Evolutionary conservation across 2,329 filamentous ascomycete genomes (phyloP).

Genomic region (Beauveria sp.): DNA sequence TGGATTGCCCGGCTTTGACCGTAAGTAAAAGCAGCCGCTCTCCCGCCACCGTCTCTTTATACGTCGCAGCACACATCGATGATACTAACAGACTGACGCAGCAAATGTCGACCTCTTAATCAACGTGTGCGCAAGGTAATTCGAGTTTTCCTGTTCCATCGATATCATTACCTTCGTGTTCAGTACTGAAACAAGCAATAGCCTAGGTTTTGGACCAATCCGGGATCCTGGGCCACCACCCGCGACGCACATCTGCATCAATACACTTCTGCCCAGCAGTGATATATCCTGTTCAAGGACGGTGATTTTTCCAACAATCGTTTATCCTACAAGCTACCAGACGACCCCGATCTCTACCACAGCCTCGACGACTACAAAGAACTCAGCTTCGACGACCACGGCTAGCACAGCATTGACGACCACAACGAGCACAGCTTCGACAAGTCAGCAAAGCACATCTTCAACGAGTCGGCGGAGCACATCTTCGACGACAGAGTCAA

Average conservation of each 20-base stretch:
- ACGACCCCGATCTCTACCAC: not conserved
- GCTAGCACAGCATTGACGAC: not conserved
- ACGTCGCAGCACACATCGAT: not conserved
- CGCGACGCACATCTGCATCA: slow-evolving; percentile 19
- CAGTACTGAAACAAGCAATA: slow-evolving; percentile 12
- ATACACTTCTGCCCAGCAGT: slow-evolving; percentile 4
- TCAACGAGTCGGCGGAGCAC: not conserved
- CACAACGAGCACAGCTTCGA: not conserved
- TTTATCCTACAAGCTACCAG: not conserved
- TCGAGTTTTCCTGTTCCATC: not conserved
- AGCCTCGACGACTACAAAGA: not conserved
- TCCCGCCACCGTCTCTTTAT: not conserved
- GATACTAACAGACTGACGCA: slow-evolving; percentile 17
- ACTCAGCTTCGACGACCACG: not conserved
- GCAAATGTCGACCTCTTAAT: slow-evolving; percentile 45
- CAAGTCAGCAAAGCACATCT: not conserved
- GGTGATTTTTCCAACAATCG: not conserved
- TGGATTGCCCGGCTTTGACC: slow-evolving; percentile 31
- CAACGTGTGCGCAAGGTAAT: slow-evolving; percentile 43
- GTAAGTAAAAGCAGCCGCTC: slow-evolving; percentile 21
- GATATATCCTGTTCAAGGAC: slow-evolving; percentile 6
- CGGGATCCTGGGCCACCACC: slow-evolving; percentile 30
- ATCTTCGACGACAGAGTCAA: not conserved
- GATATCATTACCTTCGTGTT: not conserved
- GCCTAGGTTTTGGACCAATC: slow-evolving; percentile 23